A percentile compares a stretch with the other conserved stretches of the same genome.
Conservation (phyloP, 352 stramenopile species). For the Globisporangium cylindrosporum region DNA sequence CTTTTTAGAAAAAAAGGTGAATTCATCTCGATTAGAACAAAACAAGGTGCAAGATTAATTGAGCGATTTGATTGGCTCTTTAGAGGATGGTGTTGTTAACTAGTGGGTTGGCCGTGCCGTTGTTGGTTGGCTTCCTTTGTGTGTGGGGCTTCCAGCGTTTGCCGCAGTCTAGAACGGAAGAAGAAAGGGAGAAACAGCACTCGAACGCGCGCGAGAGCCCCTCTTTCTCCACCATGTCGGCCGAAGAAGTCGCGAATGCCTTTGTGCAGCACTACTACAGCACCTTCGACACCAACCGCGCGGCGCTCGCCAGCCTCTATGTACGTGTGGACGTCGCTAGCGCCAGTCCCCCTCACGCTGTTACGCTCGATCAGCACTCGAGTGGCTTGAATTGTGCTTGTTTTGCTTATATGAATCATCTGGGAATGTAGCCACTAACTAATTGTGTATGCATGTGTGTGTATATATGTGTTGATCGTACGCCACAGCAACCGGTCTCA, state of each 20-base stretch:
- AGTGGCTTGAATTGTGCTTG: background rate
- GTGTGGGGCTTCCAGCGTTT: background rate
- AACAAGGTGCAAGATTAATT: too few relatives aligned
- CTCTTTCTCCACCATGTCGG: slow-evolving; percentile 55
- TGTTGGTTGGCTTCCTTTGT: too few relatives aligned
- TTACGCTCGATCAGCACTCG: too few relatives aligned
- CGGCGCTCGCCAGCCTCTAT: slow-evolving; percentile 71
- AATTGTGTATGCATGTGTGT: background rate
- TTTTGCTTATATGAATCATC: background rate
- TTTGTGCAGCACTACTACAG: slow-evolving; percentile 89
- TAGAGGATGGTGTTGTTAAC: too few relatives aligned
- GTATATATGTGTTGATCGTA: slow-evolving; percentile 5
- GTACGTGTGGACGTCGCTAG: slow-evolving; percentile 34
- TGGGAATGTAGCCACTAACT: slow-evolving; percentile 3
- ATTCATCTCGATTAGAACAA: too few relatives aligned
- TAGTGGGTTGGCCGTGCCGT: too few relatives aligned
- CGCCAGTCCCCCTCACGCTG: background rate
- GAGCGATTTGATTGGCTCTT: too few relatives aligned
- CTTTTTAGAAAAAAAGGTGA: too few relatives aligned
- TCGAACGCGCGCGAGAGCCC: slow-evolving; percentile 4
- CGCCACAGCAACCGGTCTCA: slow-evolving; percentile 61
- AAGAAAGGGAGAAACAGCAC: background rate
- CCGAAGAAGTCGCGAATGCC: slow-evolving; percentile 78
- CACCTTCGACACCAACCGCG: slow-evolving; percentile 82
- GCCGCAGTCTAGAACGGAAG: slow-evolving; percentile 3